Conservation (phyloP, 2,329 filamentous ascomycete genomes). For the Xylariaceae sp. region DNA sequence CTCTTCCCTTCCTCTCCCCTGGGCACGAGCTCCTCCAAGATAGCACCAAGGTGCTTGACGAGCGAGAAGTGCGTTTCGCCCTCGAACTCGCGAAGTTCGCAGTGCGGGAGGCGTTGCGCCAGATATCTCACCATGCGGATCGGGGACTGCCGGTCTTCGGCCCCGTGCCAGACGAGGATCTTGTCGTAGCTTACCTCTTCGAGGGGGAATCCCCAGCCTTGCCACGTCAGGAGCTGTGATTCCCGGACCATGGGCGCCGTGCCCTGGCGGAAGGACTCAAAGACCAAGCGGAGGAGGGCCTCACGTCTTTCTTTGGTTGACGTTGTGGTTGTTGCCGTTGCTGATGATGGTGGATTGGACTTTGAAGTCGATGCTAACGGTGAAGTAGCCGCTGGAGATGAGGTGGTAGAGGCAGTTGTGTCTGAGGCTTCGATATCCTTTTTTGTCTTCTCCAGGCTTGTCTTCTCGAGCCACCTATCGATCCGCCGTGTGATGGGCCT, state of each 20-base stretch:
- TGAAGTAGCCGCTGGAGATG: not conserved
- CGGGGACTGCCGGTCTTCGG: slow-evolving; percentile 12
- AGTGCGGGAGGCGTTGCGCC: slow-evolving; percentile 3
- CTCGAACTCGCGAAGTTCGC: slow-evolving; percentile 13
- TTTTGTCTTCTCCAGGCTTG: not conserved
- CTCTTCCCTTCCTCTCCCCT: not conserved
- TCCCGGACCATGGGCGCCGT: slow-evolving; percentile 8
- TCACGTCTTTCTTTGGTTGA: slow-evolving; percentile 2
- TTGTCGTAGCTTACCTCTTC: slow-evolving; percentile 2
- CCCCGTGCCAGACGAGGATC: slow-evolving; percentile 14
- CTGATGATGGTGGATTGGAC: not conserved
- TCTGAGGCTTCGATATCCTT: not conserved
- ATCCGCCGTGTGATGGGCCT: slow-evolving; percentile 5
- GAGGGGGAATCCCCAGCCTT: slow-evolving; percentile 13
- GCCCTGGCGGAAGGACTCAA: slow-evolving; percentile 14
- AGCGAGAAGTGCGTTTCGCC: slow-evolving; percentile 11
- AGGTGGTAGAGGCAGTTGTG: not conserved
- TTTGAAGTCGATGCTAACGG: too few relatives aligned
- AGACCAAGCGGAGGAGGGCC: slow-evolving; percentile 1
- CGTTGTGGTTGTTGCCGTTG: not conserved
- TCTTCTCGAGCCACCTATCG: slow-evolving; percentile 9
- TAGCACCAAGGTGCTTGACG: not conserved
- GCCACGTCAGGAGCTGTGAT: slow-evolving; percentile 12
- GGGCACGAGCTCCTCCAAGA: slow-evolving; percentile 9
- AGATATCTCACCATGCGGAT: slow-evolving; percentile 9